Evolutionary conservation across 352 stramenopile genomes (phyloP).

Genomic region (Phytopythium helicoides): DNA sequence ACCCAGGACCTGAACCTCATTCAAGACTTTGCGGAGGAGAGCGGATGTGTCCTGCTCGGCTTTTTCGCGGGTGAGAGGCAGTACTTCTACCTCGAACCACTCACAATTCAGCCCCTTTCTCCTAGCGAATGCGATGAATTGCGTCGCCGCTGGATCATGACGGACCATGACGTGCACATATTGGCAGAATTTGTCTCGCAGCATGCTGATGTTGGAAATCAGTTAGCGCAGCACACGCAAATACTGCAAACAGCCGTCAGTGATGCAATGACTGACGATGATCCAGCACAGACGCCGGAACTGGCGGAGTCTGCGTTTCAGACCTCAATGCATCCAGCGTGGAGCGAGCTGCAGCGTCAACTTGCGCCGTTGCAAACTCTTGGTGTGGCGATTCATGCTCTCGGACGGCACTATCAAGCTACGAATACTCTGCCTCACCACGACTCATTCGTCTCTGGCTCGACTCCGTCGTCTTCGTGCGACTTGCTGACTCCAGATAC

Average conservation of each 20-base stretch:
- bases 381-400: conserved; percentile 48
- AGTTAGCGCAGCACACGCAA: conserved; percentile 15
- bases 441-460: background rate
- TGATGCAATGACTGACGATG: background rate
- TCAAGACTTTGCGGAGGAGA: conserved; percentile 73
- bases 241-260: background rate
- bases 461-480: background rate
- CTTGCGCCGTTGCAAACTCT: conserved; percentile 57
- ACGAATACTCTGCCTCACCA: conserved; percentile 10
- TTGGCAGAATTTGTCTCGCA: conserved; percentile 32
- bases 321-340: conserved; percentile 41
- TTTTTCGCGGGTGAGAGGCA: conserved; percentile 65
- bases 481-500: conserved; percentile 42
- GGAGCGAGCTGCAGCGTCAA: conserved; percentile 54
- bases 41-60: conserved; percentile 51
- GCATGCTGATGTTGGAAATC: conserved; percentile 20
- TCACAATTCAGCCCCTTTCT: conserved; percentile 17
- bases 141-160: conserved; percentile 13
- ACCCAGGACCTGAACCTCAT: conserved; percentile 72
- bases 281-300: background rate
- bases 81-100: conserved; percentile 76
- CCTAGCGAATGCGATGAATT: conserved; percentile 8
- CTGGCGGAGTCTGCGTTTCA: conserved; percentile 26
- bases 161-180: conserved; percentile 33
- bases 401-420: conserved; percentile 57